Percentiles rank a stretch among this genome's conserved stretches.
Evolutionary conservation across 1,284 basidiomycete genomes (phyloP).

Genomic region (Puccinia triticina): DNA sequence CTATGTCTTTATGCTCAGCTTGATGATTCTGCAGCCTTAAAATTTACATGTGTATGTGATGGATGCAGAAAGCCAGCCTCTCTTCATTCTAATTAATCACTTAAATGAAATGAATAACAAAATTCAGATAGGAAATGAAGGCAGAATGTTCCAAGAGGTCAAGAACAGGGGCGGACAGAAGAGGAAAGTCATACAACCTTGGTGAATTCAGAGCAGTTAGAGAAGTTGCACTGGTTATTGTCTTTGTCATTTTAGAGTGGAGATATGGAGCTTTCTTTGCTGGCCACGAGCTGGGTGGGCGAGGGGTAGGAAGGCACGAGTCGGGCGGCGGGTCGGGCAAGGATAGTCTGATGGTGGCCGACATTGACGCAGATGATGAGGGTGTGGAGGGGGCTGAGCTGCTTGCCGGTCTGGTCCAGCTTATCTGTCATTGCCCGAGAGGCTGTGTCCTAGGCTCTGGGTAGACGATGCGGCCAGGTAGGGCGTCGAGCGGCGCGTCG

Average conservation of each 20-base stretch:
- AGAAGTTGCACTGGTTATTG: slow-evolving; percentile 20
- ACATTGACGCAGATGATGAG: slow-evolving; percentile 44
- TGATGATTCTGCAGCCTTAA: no score
- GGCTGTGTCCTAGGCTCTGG: not conserved
- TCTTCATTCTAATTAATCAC: no score
- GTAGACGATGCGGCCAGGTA: not conserved
- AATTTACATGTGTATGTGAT: no score
- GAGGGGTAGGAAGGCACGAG: not conserved
- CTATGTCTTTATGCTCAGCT: no score
- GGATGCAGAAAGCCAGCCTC: no score
- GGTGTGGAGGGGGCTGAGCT: slow-evolving; percentile 35
- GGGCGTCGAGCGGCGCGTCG: not conserved
- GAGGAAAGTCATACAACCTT: slow-evolving; percentile 17
- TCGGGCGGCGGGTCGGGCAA: not conserved
- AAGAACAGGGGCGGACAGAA: not conserved
- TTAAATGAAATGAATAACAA: no score
- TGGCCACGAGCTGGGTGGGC: not conserved
- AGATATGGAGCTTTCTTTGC: not conserved
- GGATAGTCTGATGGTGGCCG: slow-evolving; percentile 16
- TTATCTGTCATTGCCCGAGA: slow-evolving; percentile 16
- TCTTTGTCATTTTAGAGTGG: not conserved
- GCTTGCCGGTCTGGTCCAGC: slow-evolving; percentile 7
- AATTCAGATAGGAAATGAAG: no score
- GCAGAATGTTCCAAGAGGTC: not conserved
- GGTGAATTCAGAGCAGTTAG: slow-evolving; percentile 21